Conservation (phyloP, 352 stramenopile species). For the Pythium phragmitis region DNA sequence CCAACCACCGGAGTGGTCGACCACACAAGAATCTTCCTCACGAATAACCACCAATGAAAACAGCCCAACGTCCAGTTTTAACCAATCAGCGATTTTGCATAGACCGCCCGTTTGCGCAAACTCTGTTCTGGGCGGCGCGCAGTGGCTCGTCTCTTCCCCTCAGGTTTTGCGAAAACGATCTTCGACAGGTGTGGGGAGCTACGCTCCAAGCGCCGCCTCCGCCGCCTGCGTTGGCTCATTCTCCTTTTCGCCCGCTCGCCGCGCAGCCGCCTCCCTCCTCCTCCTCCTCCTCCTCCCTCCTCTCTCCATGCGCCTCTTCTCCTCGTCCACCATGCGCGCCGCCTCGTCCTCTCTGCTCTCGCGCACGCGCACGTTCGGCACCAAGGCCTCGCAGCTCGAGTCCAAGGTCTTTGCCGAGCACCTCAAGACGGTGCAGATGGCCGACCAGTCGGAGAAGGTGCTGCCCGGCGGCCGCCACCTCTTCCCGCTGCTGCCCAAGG, state of each 20-base stretch:
- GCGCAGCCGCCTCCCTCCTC: slow-evolving; percentile 7
- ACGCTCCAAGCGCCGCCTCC: background rate
- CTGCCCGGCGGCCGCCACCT: slow-evolving; percentile 89
- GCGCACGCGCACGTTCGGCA: slow-evolving; percentile 49
- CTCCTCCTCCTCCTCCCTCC: background rate
- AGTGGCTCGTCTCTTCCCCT: slow-evolving; percentile 16
- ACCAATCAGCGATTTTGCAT: slow-evolving; percentile 22
- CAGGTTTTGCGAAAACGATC: slow-evolving; percentile 35
- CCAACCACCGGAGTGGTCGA: background rate
- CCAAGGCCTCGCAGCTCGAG: slow-evolving; percentile 58
- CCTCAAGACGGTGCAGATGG: slow-evolving; percentile 77
- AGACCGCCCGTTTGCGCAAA: slow-evolving; percentile 30
- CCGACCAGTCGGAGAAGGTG: slow-evolving; percentile 71
- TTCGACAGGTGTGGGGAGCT: slow-evolving; percentile 24
- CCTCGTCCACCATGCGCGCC: slow-evolving; percentile 48
- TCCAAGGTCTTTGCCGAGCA: slow-evolving; percentile 73
- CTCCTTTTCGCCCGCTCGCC: slow-evolving; percentile 25
- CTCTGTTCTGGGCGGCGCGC: background rate
- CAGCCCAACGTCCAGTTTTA: background rate
- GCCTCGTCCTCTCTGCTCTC: slow-evolving; percentile 42
- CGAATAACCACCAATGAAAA: slow-evolving; percentile 22
- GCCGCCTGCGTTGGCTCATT: slow-evolving; percentile 15
- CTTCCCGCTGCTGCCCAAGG: slow-evolving; percentile 94
- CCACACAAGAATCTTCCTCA: slow-evolving; percentile 32
- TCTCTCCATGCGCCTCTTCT: slow-evolving; percentile 62